These are phyloP conservation scores for Carex pumila DNA, from an alignment of 176 grass and related monocot species.

Conservation along the genomic window DNA sequence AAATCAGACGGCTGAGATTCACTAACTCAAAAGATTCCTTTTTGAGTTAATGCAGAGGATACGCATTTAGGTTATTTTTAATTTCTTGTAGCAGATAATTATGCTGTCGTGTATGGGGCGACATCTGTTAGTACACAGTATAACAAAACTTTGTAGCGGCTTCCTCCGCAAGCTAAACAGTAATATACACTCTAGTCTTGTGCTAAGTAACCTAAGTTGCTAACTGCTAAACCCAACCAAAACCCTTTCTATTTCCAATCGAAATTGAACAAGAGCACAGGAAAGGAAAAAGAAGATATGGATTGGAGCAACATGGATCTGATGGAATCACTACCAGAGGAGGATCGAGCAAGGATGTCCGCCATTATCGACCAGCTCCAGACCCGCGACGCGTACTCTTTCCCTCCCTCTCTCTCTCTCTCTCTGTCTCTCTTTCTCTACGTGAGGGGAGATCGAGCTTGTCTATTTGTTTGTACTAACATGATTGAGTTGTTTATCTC, in stretches of 20 bases:
- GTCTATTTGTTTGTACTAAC: not conserved
- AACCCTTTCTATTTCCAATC: not conserved
- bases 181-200: too few relatives aligned
- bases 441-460: not conserved
- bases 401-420: not conserved
- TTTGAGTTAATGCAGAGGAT: too few relatives aligned
- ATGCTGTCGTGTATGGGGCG: too few relatives aligned
- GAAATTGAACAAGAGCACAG: not conserved
- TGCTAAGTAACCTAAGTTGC: not conserved
- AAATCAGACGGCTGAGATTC: too few relatives aligned
- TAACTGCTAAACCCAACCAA: not conserved
- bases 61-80: too few relatives aligned
- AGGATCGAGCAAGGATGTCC: constrained; percentile 24
- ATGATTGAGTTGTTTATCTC: not conserved
- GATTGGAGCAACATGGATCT: constrained; percentile 19
- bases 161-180: not conserved
- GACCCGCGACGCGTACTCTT: constrained; percentile 34
- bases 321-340: constrained; percentile 13
- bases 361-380: constrained; percentile 30
- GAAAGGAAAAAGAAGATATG: not conserved
- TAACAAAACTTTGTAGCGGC: not conserved
- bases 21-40: too few relatives aligned
- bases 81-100: too few relatives aligned
- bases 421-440: not conserved
- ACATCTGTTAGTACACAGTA: too few relatives aligned